These are phyloP conservation scores for Monilinia vaccinii-corymbosi DNA, from an alignment of 2,329 filamentous ascomycete genomes.

Conservation along the genomic window DNA sequence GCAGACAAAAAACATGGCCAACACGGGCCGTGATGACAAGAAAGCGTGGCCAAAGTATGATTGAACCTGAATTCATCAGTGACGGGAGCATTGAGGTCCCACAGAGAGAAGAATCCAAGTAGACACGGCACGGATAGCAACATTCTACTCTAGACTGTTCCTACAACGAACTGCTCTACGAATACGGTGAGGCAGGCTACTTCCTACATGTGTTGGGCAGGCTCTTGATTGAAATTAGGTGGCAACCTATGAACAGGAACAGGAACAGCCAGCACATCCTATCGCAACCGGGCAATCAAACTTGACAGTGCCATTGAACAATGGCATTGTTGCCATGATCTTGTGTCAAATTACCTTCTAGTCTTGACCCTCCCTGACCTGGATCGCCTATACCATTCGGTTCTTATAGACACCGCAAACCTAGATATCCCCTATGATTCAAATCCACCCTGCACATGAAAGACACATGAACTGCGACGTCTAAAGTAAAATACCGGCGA, in stretches of 20 bases:
- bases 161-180: background rate
- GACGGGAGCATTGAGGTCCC: background rate
- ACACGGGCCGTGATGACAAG: conserved; percentile 4
- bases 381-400: background rate
- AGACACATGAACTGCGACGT: background rate
- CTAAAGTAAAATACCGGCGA: background rate
- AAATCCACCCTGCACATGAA: background rate
- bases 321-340: background rate
- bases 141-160: conserved; percentile 9
- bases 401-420: background rate
- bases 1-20: conserved; percentile 3
- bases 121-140: conserved; percentile 2
- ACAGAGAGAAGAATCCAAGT: background rate
- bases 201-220: background rate
- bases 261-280: too few species aligned
- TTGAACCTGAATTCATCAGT: background rate
- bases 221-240: background rate
- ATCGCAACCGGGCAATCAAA: background rate
- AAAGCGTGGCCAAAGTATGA: background rate
- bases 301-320: background rate
- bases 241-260: background rate
- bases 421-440: background rate
- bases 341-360: background rate
- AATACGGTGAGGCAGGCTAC: background rate
- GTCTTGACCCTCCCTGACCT: background rate